Percentiles rank a stretch among this genome's conserved stretches.
Evolutionary conservation across 73 alveolate species (phyloP).

Genomic region (Uronychia setigera): DNA sequence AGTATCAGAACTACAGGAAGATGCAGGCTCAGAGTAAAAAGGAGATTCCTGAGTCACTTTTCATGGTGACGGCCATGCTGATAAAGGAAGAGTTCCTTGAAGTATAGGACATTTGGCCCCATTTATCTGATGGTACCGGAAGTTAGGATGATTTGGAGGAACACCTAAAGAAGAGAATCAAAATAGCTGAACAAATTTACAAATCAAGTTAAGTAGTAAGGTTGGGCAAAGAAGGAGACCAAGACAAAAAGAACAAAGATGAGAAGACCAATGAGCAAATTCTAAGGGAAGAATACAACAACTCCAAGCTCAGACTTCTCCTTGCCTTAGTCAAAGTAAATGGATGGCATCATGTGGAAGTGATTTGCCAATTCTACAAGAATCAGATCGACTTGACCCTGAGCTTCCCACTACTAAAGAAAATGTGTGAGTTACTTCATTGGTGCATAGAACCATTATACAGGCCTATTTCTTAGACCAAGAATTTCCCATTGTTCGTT

Average conservation of each 20-base stretch:
- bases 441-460: constrained; percentile 27
- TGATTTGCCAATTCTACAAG: constrained; percentile 16
- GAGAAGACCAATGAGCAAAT: neutral
- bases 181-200: constrained; percentile 6
- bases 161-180: constrained; percentile 2
- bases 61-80: constrained; percentile 17
- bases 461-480: neutral
- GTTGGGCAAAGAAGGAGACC: neutral
- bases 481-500: neutral
- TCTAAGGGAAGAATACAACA: constrained; percentile 3
- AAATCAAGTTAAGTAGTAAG: neutral
- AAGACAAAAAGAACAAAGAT: neutral
- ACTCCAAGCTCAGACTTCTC: constrained; percentile 30
- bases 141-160: constrained; percentile 21
- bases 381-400: constrained; percentile 29
- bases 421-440: constrained; percentile 7
- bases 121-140: constrained; percentile 3
- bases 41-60: neutral
- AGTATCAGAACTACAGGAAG: constrained; percentile 18
- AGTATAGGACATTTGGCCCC: constrained; percentile 49
- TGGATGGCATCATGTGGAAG: constrained; percentile 44
- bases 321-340: constrained; percentile 49
- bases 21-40: neutral
- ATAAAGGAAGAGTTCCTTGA: constrained; percentile 3
- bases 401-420: neutral